Evolutionary conservation across 2,329 filamentous ascomycete species (phyloP), one percentile per base, ranked within the genome.

Genomic region (Pyrenochaeta sp.): DNA sequence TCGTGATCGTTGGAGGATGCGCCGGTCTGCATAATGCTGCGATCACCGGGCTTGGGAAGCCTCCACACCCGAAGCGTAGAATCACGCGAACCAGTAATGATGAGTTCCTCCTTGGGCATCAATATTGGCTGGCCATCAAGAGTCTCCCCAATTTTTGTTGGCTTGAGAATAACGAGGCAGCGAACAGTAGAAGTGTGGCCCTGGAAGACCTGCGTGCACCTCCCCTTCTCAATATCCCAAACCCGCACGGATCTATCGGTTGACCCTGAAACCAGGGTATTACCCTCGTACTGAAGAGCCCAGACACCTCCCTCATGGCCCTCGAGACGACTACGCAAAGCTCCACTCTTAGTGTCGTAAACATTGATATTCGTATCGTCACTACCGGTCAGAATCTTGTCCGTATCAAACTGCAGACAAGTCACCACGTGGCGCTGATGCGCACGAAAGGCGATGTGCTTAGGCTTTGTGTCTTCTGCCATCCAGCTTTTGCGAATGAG

Each of bases 161-260:
- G 95, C 83, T 96, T 90, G 37, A 99, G 81, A 51, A 99, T 98
- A 72, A 98, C 93, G 56, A 99, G 80, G 71, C 95, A 99, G 60
- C 95, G 89, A 3, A 99, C 95, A 12, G 95, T 99, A 36, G 94
- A 98, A 9, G 95, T 99, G 72, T 99, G 95, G 0, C 95, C 96
- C 71, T 97, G 93, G 73, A 99, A 99, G 0, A 97, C 89, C 72
- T 99, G 95, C 10, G 93, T 94, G 75, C 94, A 97, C 40, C 90
- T 85, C 0, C 93, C 95, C 66, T 90, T 90, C 70, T 96, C 92
- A 60, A 99, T 97, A 72, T 99, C 94, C 95, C 95, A 99, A 0
- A 99, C 94, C n/a, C 95, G 88, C n/a, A 99, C 95, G 10, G 95
- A 96, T 41, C 95, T 85, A 76, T 99, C 95, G 0, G 95, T 99